Base-by-base conservation (phyloP, 176 grass and related monocot species). In the Oryza coarctata region DNA sequence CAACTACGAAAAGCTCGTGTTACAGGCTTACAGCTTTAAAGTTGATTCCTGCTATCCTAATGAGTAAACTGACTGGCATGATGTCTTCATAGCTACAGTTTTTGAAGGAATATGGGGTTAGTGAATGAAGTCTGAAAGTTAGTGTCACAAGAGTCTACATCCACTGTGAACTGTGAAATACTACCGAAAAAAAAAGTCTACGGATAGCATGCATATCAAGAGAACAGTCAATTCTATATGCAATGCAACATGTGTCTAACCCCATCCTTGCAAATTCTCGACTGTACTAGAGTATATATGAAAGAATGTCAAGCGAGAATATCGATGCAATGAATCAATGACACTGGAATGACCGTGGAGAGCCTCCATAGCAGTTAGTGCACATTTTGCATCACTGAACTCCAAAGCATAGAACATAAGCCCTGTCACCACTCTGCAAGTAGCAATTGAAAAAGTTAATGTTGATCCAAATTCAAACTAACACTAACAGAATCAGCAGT, bases 341-440 rank as follows among this genome's bases (percentile, higher is more conserved):
- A 17, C 0, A 17, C 3, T 40, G 35, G 60, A 83, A 81, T 38
- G 77, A 97, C 94, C 94, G 92, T 89, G 89, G 28, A 94, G 86
- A 47, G 78, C 77, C 41, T 82, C 7, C 71, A 94, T 76, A 22
- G 94, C 88, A 45, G 38, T 68, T 28, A 63, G 25, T 76, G 94
- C 89, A 66, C 14, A 83, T 50, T 92, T 87, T 72, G 80, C 79
- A 65, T 97, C 71, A 9, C 47, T 77, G 52, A 97, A 97, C 86
- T 97, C 92, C 85, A 85, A 94, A 97, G 70, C 94, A 97, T 52
- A 97, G 45, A 45, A 92, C 92, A 87, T 92, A 83, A 38, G 85
- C 91, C 79, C 90, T 97, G 39, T 97, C 94, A 44, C 83, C 80
- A 78, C 64, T 86, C 94, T 97, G 85, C 87, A 88, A 79, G 25